phyloP scores from a whole-genome alignment of 2,329 filamentous ascomycete species.

The Arthrobotrys sinensis region DNA sequence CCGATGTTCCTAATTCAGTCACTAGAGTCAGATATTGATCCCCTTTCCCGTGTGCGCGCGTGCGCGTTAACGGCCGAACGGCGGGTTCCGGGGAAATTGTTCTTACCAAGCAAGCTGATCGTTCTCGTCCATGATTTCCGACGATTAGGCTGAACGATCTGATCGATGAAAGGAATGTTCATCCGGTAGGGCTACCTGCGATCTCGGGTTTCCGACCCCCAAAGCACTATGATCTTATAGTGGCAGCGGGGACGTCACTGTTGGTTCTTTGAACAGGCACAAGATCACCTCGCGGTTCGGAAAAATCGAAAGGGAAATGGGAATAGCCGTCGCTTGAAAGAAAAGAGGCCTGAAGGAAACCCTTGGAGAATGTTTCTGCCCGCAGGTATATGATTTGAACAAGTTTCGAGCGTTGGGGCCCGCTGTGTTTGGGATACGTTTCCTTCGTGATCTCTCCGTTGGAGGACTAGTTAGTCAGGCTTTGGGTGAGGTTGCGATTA shows the following conservation, averaged over 20 bases:
- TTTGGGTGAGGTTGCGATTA: constrained; percentile 44
- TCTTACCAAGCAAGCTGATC: constrained; percentile 58
- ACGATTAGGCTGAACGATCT: constrained; percentile 44
- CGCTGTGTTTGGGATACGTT: constrained; percentile 2
- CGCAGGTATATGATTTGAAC: constrained; percentile 9
- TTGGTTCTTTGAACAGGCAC: constrained; percentile 32
- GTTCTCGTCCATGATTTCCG: constrained; percentile 58
- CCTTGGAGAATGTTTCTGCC: constrained; percentile 19
- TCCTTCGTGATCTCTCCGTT: constrained; percentile 30
- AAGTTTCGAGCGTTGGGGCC: background rate
- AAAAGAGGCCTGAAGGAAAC: background rate
- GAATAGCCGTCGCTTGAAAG: constrained; percentile 4
- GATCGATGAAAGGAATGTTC: constrained; percentile 45
- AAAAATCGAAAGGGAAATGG: constrained; percentile 38
- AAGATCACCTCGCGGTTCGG: constrained; percentile 56
- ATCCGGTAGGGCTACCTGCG: constrained; percentile 42
- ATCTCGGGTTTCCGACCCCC: constrained; percentile 26
- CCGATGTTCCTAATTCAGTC: constrained; percentile 53
- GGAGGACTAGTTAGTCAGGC: constrained; percentile 14
- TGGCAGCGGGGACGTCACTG: constrained; percentile 23
- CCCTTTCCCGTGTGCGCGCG: constrained; percentile 16
- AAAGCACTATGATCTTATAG: constrained; percentile 12
- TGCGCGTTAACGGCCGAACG: constrained; percentile 17
- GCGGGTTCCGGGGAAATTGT: background rate
- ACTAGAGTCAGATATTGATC: background rate